Percentiles rank a stretch among this genome's conserved stretches.
Evolutionary conservation across 169 alveolate genomes (phyloP).

Genomic region (Cryptosporidium sp.): DNA sequence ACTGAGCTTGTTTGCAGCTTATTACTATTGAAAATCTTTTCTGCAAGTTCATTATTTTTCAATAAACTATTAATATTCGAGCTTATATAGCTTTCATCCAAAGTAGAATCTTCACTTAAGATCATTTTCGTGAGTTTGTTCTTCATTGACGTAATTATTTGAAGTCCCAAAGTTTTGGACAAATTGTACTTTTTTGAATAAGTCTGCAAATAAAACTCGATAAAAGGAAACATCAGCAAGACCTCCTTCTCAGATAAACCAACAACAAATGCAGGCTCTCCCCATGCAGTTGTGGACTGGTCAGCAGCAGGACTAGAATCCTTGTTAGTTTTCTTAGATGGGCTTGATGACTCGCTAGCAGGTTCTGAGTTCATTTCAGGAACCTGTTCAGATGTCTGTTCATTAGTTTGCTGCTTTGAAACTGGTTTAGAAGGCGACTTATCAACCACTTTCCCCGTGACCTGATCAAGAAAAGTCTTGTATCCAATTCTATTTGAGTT

Average conservation of each 20-base stretch:
- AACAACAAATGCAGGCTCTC: constrained; percentile 14
- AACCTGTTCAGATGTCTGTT: neutral
- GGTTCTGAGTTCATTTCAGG: neutral
- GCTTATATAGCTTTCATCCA: constrained; percentile 34
- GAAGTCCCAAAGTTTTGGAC: constrained; percentile 35
- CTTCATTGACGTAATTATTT: constrained; percentile 26
- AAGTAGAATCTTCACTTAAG: constrained; percentile 37
- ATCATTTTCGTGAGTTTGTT: constrained; percentile 45
- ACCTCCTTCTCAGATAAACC: constrained; percentile 41
- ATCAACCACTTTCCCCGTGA: constrained; percentile 40
- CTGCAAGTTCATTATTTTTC: constrained; percentile 25
- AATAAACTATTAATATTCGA: constrained; percentile 25
- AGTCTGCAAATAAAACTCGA: constrained; percentile 36
- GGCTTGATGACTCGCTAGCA: constrained; percentile 16
- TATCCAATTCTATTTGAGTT: constrained; percentile 54
- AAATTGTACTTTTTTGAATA: constrained; percentile 29
- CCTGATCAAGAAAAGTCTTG: constrained; percentile 48
- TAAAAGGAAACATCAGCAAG: constrained; percentile 20
- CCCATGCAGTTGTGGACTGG: constrained; percentile 31
- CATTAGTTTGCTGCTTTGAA: constrained; percentile 16
- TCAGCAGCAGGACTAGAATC: neutral
- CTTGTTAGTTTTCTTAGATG: constrained; percentile 1
- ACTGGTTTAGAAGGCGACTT: neutral
- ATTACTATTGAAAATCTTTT: constrained; percentile 3
- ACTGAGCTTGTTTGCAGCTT: neutral